Percentiles rank a stretch among this genome's conserved stretches.
Evolutionary conservation across 768 basidiomycete genomes (phyloP).

Genomic region (Mycena olivaceomarginata): DNA sequence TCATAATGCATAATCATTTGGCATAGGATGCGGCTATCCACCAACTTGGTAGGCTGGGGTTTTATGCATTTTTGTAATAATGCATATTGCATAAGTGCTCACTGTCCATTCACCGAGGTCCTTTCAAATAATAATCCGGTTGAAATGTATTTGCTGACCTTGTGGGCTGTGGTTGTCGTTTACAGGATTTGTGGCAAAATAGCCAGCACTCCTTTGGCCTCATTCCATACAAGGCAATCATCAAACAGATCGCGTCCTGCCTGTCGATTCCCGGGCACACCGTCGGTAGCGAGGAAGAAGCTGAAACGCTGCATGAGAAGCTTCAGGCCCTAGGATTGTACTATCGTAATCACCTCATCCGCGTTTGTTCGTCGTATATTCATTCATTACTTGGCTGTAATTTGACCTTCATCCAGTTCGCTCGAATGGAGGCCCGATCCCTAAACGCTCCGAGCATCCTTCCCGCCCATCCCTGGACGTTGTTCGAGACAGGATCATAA

Average conservation of each 20-base stretch:
- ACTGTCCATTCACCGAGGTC: no score
- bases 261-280: no score
- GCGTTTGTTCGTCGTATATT: constrained; percentile 38
- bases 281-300: constrained; percentile 24
- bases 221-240: constrained; percentile 33
- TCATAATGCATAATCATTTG: no score
- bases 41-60: no score
- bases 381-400: constrained; percentile 13
- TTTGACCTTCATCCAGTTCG: constrained; percentile 27
- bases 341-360: constrained; percentile 37
- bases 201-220: constrained; percentile 31
- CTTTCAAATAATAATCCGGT: no score
- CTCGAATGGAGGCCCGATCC: constrained; percentile 29
- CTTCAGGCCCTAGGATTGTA: constrained; percentile 24
- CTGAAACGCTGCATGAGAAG: constrained; percentile 17
- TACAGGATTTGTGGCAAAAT: no score
- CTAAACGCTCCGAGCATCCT: constrained; percentile 17
- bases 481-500: constrained; percentile 2
- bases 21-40: no score
- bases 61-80: no score
- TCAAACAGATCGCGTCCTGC: constrained; percentile 25
- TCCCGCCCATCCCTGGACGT: constrained; percentile 38
- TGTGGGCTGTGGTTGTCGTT: no score
- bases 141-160: no score
- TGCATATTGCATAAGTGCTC: no score